Evolutionary conservation across 257 asterid genomes (phyloP).

Genomic region (Scutellaria barbata): DNA sequence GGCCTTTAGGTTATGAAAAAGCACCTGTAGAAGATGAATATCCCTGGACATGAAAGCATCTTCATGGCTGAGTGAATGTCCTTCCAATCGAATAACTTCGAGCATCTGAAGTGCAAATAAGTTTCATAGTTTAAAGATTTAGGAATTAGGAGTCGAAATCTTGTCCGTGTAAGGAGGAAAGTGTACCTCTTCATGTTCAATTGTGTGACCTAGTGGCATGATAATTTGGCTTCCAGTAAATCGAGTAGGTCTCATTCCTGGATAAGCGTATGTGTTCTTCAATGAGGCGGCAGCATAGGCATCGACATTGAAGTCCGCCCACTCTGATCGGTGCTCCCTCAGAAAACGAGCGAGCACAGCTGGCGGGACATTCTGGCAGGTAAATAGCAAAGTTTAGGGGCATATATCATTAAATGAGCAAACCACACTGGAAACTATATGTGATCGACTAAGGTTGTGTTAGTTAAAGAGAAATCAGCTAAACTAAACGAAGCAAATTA

Average conservation of each 20-base stretch:
- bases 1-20: background rate
- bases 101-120: conserved; percentile 62
- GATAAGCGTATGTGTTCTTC: conserved; percentile 73
- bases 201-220: conserved; percentile 93
- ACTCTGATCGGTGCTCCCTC: conserved; percentile 97
- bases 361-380: conserved; percentile 82
- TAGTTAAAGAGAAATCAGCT: too few relatives aligned
- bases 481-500: background rate
- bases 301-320: conserved; percentile 97
- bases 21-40: conserved; percentile 89
- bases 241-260: conserved; percentile 87
- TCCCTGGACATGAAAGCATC: conserved; percentile 87
- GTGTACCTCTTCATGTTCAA: conserved; percentile 92
- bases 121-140: background rate
- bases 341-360: conserved; percentile 87
- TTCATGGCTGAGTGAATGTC: conserved; percentile 75
- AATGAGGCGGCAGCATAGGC: conserved; percentile 86
- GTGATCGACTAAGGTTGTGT: too few relatives aligned
- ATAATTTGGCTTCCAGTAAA: conserved; percentile 94
- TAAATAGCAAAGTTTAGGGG: background rate
- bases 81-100: conserved; percentile 96
- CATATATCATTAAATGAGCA: background rate
- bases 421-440: background rate
- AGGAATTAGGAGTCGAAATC: background rate
- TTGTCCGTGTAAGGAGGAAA: background rate